Evolutionary conservation across 345 rosid species (phyloP).

Genomic region (Psidium friedrichsthalianum): DNA sequence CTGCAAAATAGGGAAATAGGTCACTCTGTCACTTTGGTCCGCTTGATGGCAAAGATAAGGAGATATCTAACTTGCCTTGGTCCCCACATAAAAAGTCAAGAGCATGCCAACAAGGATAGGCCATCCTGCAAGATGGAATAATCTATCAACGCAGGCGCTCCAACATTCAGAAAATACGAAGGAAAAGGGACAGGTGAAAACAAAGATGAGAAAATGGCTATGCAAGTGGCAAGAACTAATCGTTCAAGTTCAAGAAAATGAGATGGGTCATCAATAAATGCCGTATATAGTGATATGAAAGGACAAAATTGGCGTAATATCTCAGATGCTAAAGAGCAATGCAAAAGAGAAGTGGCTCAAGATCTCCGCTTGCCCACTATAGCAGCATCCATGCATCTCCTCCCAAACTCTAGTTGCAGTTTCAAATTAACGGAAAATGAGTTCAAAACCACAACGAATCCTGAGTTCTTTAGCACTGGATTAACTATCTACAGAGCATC

Average conservation of each 20-base stretch:
- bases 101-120: slow-evolving; percentile 53
- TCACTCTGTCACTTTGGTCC: not conserved
- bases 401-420: not conserved
- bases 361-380: not conserved
- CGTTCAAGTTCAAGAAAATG: not conserved
- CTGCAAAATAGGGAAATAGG: slow-evolving; percentile 21
- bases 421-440: not conserved
- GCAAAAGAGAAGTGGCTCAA: not conserved
- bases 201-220: not conserved
- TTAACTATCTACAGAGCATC: not conserved
- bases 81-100: slow-evolving; percentile 57
- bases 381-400: not conserved
- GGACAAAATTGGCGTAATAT: not conserved
- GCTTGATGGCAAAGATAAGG: not conserved
- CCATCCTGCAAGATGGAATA: slow-evolving; percentile 35
- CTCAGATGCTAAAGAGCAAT: not conserved
- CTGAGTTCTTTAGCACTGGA: not conserved
- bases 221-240: not conserved
- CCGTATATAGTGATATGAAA: not conserved
- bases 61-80: slow-evolving; percentile 43
- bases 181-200: not conserved
- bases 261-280: not conserved
- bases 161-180: not conserved
- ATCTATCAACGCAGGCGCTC: not conserved
- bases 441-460: not conserved